Base-by-base conservation (phyloP, 768 basidiomycete species). In the Suillus fuscotomentosus region DNA sequence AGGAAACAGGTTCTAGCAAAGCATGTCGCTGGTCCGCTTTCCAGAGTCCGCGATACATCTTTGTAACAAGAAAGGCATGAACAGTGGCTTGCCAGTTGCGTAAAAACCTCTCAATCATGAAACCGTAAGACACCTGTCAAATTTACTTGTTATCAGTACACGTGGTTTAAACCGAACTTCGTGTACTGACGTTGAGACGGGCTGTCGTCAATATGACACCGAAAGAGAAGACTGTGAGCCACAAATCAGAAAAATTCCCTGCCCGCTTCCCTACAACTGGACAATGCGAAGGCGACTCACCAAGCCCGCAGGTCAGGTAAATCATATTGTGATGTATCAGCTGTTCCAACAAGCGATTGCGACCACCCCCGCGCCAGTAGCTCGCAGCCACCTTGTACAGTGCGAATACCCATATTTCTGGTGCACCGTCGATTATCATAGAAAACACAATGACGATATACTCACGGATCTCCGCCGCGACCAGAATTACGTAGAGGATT, bases 41-140 rank as follows among this genome's bases (percentile, higher is more conserved):
- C 57, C 57, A 59, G 39, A 59, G 57, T 59, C 24, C 57, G 20
- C 39, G 57, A 59, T 42, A 42, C 57, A 59, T 41, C 57, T 42
- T 59, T 11, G 39, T 59, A 17, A 59, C 57, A 27, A 59, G 57
- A 42, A 59, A 59, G 57, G 57, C 57, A 20, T 59, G 57, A 20
- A 59, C 39, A 17, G 39, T 42, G 9, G 27, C 57, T 59, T 59
- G 57, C 57, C 57, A 59, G 57, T 41, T 42, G 39, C 39, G 39
- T 59, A 59, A 17, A 42, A 59, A 59, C 39, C 24, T 59, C 57
- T 17, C 57, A 59, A 59, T 27, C 57, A 59, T 59, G 39, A 59
- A 59, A 17, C 57, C 24, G 17, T 59, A 27, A 59, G 24, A 59
- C 24, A 20, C 57, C 57, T 59, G 57, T 24, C 24, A 27, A 10